Base-by-base conservation (phyloP, 768 basidiomycete species). In the Mycena kentingensis region DNA sequence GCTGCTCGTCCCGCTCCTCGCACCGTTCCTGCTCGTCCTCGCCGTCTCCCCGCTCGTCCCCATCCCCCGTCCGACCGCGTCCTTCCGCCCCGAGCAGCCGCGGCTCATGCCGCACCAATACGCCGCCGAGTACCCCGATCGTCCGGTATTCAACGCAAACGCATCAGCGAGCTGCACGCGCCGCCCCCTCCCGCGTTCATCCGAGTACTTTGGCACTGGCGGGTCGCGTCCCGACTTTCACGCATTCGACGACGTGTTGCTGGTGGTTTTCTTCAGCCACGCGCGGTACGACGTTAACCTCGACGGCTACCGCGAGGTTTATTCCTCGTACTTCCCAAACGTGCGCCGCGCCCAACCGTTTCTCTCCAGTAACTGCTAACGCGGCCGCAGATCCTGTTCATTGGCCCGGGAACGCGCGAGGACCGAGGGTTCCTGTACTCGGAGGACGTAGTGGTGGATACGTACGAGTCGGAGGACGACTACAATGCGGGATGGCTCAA, bases 251-350 rank as follows among this genome's bases (percentile, higher is more conserved):
- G 62, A 77, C 38, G 54, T 80, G 13, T 63, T 80, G 11, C 61
- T 80, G 28, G 60, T 80, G 41, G 76, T 79, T 8, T 80, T 80
- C 65, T 80, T 80, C 51, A 79, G 77, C 42, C 78, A 80, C 50
- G 61, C 74, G 21, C 63, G 78, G 38, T 80, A 80, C 46, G 67
- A 77, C 56, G 65, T 63, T 27, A 78, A 80, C 51, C 54, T 79
- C 22, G 78, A 80, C 51, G 74, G 64, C 51, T 75, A 80, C 52
- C 69, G 63, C 51, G 73, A 76, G 60, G 74, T 77, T 4, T 80
- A 80, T 46, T 63, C 70, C 8, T 69, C 72, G 46, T 78, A 71
- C 65, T 81, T 80, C 55, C 78, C 78, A 5, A 80, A 80, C 54
- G 79, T 76, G 58, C 57, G 75, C 60, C n/a, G 27, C 34, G 21